Evolutionary conservation across 768 basidiomycete genomes (phyloP).

Genomic region (Leucogyrophana mollusca): DNA sequence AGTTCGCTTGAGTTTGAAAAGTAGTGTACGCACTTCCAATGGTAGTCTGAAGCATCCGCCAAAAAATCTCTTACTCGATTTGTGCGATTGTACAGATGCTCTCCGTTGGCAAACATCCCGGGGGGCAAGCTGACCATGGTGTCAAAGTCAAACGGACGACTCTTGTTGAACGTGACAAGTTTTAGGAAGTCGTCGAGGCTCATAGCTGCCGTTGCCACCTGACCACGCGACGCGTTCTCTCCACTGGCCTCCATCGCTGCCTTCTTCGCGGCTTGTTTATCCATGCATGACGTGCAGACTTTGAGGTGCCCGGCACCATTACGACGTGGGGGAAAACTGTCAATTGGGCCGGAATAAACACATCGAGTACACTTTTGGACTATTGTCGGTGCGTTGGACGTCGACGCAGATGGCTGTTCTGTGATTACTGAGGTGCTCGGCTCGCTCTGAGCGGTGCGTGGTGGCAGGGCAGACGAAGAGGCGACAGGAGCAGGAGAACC

Average conservation of each 20-base stretch:
- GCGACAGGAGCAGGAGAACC: constrained; percentile 10
- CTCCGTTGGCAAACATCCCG: constrained; percentile 29
- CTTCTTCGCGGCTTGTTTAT: constrained; percentile 33
- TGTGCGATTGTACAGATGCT: constrained; percentile 34
- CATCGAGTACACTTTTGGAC: constrained; percentile 32
- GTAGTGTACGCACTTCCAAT: constrained; percentile 30
- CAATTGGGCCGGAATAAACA: constrained; percentile 26
- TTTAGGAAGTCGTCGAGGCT: constrained; percentile 31
- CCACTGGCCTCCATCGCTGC: constrained; percentile 27
- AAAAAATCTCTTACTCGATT: constrained; percentile 33
- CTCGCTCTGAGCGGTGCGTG: constrained; percentile 1
- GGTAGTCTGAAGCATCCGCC: constrained; percentile 33
- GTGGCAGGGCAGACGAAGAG: constrained; percentile 14
- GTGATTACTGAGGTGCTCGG: constrained; percentile 12
- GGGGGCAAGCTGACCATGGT: constrained; percentile 33
- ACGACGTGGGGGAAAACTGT: constrained; percentile 28
- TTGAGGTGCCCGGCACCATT: constrained; percentile 30
- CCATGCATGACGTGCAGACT: constrained; percentile 31
- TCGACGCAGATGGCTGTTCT: constrained; percentile 6
- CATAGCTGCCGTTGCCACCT: constrained; percentile 35
- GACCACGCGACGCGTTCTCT: constrained; percentile 27
- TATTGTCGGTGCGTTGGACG: constrained; percentile 1
- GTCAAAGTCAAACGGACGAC: constrained; percentile 30
- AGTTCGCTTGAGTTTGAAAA: background rate
- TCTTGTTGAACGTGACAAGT: constrained; percentile 31